Evolutionary conservation across 352 stramenopile species (phyloP), one percentile per base, ranked within the genome.

Genomic region (Globisporangium splendens): DNA sequence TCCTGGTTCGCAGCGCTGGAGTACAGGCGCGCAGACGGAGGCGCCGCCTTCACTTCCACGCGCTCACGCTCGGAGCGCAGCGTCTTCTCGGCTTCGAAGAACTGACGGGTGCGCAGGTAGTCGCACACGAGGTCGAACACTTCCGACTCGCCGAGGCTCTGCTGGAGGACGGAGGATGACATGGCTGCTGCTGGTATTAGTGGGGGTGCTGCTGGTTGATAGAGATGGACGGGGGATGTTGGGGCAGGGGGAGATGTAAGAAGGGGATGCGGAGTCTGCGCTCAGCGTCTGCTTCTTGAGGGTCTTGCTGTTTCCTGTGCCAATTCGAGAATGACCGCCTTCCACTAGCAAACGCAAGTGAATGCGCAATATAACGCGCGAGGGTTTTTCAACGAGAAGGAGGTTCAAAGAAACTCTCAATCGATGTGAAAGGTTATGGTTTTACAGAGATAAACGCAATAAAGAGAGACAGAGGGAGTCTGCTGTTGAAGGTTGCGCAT

Each of bases 51-150:
- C 0, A 69, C 56, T 31, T 65, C 59, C 62, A 68, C 70, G 39
- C 74, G 73, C 47, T 86, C 77, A 39, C 85, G 82, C 67, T 94
- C 85, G 0, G 69, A 80, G 47, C 84, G 78, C 49, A 94, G 56
- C 52, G 81, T 87, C 31, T 76, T 69, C 62, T 94, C 85, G 10
- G 85, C 85, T 48, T 93, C 69, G 59, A 91, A 94, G 70, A 94
- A 94, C 69, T 94, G 82, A 18, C 85, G 83, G 49, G 85, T 93
- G 60, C 85, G 85, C 53, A 94, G 67, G 68, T 94, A 94, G 68
- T 94, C 85, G 63, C 85, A 94, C 12, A 94, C 85, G 55, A 94
- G 81, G 60, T 94, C 85, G 56, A 94, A 94, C 17, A 94, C 85
- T 69, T 94, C 85, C 3, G 83, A 79, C 61, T 94, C 85, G 48